Conservation (phyloP, 495 filamentous ascomycete genomes). For the Chaetomidium leptoderma region DNA sequence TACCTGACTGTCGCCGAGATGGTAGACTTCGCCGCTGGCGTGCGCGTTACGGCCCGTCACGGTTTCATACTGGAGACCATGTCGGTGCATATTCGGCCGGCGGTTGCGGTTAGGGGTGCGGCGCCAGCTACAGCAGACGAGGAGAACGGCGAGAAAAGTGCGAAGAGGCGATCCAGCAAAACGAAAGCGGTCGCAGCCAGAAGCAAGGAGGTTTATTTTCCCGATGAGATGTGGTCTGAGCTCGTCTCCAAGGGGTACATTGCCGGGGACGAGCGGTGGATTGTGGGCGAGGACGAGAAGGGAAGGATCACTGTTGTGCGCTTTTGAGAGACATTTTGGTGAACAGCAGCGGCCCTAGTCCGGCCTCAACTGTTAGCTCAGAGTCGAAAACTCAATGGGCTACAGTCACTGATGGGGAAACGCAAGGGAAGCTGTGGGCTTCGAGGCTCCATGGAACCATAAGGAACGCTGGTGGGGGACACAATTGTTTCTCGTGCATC, state of each 20-base stretch:
- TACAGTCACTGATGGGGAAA: too few species aligned
- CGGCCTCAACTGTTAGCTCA: not conserved
- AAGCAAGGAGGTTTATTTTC: conserved; percentile 37
- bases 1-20: conserved; percentile 55
- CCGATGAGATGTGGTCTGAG: conserved; percentile 47
- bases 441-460: too few species aligned
- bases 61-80: conserved; percentile 46
- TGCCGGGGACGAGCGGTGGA: conserved; percentile 58
- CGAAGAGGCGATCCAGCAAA: not conserved
- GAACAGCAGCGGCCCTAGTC: not conserved
- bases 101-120: conserved; percentile 21
- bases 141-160: not conserved
- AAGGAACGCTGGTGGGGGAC: too few species aligned
- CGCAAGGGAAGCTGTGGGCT: too few species aligned
- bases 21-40: conserved; percentile 48
- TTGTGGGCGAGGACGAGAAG: conserved; percentile 55
- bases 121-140: not conserved
- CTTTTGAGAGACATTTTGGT: conserved; percentile 35
- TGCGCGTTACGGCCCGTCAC: conserved; percentile 54
- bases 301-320: conserved; percentile 52
- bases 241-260: conserved; percentile 54
- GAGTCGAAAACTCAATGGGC: too few species aligned
- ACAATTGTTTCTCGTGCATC: too few species aligned
- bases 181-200: conserved; percentile 20
- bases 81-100: conserved; percentile 29